Conservation (phyloP, 176 grass and related monocot genomes). For the Cocos nucifera region DNA sequence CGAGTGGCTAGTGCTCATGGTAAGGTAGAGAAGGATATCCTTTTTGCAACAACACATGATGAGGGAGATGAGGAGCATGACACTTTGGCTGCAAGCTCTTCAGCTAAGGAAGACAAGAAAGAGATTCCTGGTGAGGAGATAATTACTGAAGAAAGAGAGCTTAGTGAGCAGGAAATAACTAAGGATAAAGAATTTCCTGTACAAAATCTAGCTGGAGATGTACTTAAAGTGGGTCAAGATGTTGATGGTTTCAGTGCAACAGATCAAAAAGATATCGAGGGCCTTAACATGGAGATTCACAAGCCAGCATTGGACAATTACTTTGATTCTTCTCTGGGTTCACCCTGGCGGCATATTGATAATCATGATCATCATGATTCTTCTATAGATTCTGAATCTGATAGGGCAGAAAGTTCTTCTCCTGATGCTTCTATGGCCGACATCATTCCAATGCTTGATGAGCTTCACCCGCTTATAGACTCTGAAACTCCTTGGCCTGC, state of each 20-base stretch:
- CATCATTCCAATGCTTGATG: conserved; percentile 72
- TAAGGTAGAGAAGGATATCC: conserved; percentile 31
- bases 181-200: conserved; percentile 16
- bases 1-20: conserved; percentile 22
- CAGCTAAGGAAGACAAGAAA: conserved; percentile 20
- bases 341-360: conserved; percentile 52
- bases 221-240: conserved; percentile 22
- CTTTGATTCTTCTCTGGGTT: conserved; percentile 42
- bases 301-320: conserved; percentile 18
- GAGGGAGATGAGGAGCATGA: conserved; percentile 29
- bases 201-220: conserved; percentile 11
- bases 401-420: conserved; percentile 60
- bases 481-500: conserved; percentile 14
- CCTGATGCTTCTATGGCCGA: conserved; percentile 69
- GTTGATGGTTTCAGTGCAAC: not conserved
- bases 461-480: conserved; percentile 70
- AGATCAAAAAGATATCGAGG: conserved; percentile 1
- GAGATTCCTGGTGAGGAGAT: conserved; percentile 12
- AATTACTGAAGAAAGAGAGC: conserved; percentile 5
- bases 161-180: conserved; percentile 15
- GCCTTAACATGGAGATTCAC: conserved; percentile 14
- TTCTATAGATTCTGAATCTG: conserved; percentile 73
- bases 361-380: conserved; percentile 27
- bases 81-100: not conserved
- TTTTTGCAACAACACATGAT: conserved; percentile 28